Conservation (phyloP, 805 yeast species). For the Gaillardinia entomophila region DNA sequence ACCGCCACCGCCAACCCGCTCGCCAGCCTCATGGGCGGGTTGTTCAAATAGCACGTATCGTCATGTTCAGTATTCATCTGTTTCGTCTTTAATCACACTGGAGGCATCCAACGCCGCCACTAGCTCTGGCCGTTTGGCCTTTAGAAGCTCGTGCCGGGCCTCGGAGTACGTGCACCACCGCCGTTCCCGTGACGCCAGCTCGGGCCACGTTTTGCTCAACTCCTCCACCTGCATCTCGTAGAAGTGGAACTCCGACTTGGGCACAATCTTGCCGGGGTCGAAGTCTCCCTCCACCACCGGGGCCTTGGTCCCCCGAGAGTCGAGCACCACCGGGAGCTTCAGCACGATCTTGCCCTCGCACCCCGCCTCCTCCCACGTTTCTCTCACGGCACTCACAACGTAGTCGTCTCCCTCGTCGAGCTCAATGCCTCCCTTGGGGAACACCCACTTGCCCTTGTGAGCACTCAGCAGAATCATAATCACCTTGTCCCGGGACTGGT, state of each 20-base stretch:
- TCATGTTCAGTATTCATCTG: too few relatives aligned
- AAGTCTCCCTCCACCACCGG: slow-evolving; percentile 28
- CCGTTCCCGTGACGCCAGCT: slow-evolving; percentile 52
- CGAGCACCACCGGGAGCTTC: slow-evolving; percentile 63
- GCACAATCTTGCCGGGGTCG: slow-evolving; percentile 41
- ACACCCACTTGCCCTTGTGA: slow-evolving; percentile 68
- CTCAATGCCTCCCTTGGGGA: slow-evolving; percentile 97
- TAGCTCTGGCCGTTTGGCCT: slow-evolving; percentile 62
- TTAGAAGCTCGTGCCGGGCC: slow-evolving; percentile 54
- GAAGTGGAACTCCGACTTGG: slow-evolving; percentile 83
- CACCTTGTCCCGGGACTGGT: slow-evolving; percentile 51
- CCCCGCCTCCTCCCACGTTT: slow-evolving; percentile 98
- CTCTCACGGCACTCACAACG: slow-evolving; percentile 63
- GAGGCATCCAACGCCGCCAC: slow-evolving; percentile 58
- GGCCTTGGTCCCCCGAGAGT: slow-evolving; percentile 38
- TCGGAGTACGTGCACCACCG: slow-evolving; percentile 71
- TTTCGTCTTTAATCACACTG: slow-evolving; percentile 41
- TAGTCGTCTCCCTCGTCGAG: slow-evolving; percentile 59
- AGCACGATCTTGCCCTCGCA: slow-evolving; percentile 57
- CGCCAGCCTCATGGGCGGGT: slow-evolving; percentile 61
- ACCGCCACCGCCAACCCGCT: slow-evolving; percentile 38
- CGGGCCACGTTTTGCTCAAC: slow-evolving; percentile 72
- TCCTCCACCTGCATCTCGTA: slow-evolving; percentile 65
- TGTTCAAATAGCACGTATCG: slow-evolving; percentile 21
- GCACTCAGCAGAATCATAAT: slow-evolving; percentile 75